A percentile compares a stretch with the other conserved stretches of the same genome.
Conservation (phyloP, 371 early-diverging fungal species). For the Syncephalis fuscata region DNA sequence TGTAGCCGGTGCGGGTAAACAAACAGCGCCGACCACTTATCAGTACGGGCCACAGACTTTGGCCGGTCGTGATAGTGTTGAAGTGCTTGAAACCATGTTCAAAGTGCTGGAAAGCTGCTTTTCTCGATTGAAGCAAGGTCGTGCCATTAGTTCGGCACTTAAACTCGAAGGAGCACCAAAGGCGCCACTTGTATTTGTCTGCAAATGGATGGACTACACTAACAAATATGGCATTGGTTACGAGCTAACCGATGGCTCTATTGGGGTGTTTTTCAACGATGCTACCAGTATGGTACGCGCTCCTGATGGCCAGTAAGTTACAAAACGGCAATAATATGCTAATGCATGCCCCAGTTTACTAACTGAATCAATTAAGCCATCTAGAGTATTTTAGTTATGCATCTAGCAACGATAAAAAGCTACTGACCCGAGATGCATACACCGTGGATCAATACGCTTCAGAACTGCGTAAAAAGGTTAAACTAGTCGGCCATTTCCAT, state of each 20-base stretch:
- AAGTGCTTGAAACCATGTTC: not conserved
- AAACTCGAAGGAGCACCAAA: not conserved
- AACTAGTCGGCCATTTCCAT: slow-evolving; percentile 35
- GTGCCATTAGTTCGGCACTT: not conserved
- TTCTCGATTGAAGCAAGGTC: not conserved
- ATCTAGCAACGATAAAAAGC: slow-evolving; percentile 13
- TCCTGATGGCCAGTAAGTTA: slow-evolving; percentile 30
- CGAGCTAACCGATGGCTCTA: slow-evolving; percentile 53
- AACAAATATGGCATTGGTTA: slow-evolving; percentile 76
- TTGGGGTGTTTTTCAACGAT: slow-evolving; percentile 78
- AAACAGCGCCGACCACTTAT: not conserved
- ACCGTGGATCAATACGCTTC: slow-evolving; percentile 22
- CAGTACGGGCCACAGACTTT: not conserved
- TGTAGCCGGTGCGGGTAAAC: no score
- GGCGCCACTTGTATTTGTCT: slow-evolving; percentile 33
- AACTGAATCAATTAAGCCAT: slow-evolving; percentile 10
- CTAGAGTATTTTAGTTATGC: slow-evolving; percentile 27
- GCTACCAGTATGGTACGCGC: slow-evolving; percentile 41
- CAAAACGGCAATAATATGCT: not conserved
- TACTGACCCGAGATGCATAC: slow-evolving; percentile 17
- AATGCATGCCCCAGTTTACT: not conserved
- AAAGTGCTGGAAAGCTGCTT: not conserved
- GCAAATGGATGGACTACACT: slow-evolving; percentile 65
- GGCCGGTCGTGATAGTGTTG: not conserved
- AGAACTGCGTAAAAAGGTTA: slow-evolving; percentile 46